Evolutionary conservation across 2,329 filamentous ascomycete genomes (phyloP), one percentile per base, ranked within the genome.

Genomic region (Bipolaris bicolor): DNA sequence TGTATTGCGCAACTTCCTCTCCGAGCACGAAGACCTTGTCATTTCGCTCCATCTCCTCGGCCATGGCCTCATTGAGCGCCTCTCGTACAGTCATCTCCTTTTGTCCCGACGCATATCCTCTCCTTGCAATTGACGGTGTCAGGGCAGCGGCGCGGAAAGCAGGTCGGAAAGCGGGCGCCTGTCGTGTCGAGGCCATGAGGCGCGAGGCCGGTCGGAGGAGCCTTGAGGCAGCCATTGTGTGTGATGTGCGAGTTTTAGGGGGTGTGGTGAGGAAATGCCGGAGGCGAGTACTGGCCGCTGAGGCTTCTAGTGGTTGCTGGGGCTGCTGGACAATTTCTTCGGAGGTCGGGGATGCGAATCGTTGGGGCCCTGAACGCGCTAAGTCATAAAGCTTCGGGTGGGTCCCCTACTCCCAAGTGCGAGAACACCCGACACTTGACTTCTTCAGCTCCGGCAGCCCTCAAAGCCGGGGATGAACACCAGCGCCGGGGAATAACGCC

Each of bases 1-100:
- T 99, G 85, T 99, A 99, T 82, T 99, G 95, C 73, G 95, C 95
- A 75, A 99, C 95, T 83, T 99, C 95, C 85, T 99, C 95, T 73
- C 95, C 95, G 57, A 99, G 80, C 69, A 99, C 83, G 79, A 97
- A 99, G 71, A 97, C 93, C 85, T 97, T 98, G 64, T 89, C 85
- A 81, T 99, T 96, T 76, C 81, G 78, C 84, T 97, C 93, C 79
- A 99, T 88, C 85, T 99, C 95, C 84, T 99, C 95, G 46, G 92
- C 92, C 76, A 99, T 88, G 60, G 95, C 95, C 84, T 99, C 94
- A 79, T 99, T 99, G 76, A 99, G 84, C 59, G 95, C 95, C 77
- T 99, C 95, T 82, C 95, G 88, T 74, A 99, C 95, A 43, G 95
- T 97, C 82, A 97, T 92, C 77, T 97, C 91, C 85, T 97, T 97